Evolutionary conservation across 257 asterid genomes (phyloP).

Genomic region (Solanum verrucosum): DNA sequence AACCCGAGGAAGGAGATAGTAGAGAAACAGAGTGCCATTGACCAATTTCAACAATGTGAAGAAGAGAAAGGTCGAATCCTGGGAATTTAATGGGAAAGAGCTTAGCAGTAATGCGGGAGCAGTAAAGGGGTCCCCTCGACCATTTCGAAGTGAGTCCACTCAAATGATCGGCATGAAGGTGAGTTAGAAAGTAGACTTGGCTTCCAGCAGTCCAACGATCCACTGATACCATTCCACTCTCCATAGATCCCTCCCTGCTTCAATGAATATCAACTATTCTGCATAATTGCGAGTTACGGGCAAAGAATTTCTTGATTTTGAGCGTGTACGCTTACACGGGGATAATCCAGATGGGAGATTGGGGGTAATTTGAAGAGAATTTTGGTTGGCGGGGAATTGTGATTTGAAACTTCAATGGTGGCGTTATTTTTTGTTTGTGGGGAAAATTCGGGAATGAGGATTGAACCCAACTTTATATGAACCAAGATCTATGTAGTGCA

Average conservation of each 20-base stretch:
- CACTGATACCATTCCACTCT: conserved; percentile 71
- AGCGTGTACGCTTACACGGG: neutral
- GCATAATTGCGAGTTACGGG: neutral
- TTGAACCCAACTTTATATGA: no score
- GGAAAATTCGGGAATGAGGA: no score
- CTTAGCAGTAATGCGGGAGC: conserved; percentile 67
- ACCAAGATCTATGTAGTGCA: no score
- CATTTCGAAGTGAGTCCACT: conserved; percentile 56
- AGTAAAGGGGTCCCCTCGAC: conserved; percentile 64
- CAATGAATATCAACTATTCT: neutral
- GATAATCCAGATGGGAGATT: neutral
- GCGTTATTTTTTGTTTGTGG: neutral
- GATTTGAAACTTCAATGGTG: neutral
- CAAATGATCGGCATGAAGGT: conserved; percentile 88
- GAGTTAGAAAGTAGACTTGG: conserved; percentile 84
- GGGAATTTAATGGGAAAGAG: conserved; percentile 66
- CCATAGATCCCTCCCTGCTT: conserved; percentile 31
- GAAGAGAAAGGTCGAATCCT: conserved; percentile 59
- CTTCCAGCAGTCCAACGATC: conserved; percentile 75
- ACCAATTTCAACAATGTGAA: conserved; percentile 54
- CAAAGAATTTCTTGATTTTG: neutral
- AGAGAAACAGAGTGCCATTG: conserved; percentile 52
- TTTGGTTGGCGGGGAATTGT: neutral
- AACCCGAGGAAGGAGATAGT: conserved; percentile 42
- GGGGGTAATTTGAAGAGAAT: neutral